Evolutionary conservation across 116 monocot species (phyloP).

Genomic region (Phalaenopsis hybrid): DNA sequence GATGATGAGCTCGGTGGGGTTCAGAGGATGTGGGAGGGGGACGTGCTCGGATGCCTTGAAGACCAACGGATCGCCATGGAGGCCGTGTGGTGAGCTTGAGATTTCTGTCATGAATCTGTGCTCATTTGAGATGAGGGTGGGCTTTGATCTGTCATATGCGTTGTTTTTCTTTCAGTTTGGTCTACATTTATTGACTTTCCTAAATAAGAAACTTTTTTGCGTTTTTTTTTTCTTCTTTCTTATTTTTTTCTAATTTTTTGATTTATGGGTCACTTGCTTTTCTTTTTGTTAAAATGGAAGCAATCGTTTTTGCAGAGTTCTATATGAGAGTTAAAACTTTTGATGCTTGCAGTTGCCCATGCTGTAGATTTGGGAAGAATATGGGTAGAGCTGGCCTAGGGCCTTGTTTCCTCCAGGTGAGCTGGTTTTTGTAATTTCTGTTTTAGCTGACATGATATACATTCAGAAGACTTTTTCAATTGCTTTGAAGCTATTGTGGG

Average conservation of each 20-base stretch:
- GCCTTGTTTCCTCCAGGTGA: conserved; percentile 68
- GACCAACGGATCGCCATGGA: conserved; percentile 62
- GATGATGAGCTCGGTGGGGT: conserved; percentile 36
- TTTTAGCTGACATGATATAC: background rate
- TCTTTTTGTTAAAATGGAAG: background rate
- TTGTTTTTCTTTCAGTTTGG: background rate
- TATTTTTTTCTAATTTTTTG: background rate
- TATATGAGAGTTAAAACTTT: background rate
- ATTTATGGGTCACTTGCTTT: background rate
- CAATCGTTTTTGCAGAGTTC: background rate
- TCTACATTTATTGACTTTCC: background rate
- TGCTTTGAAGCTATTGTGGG: background rate
- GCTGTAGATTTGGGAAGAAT: conserved; percentile 80
- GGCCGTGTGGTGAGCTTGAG: conserved; percentile 42
- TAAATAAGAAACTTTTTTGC: background rate
- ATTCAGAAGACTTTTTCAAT: background rate
- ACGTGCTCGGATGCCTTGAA: conserved; percentile 53
- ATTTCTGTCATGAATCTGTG: background rate
- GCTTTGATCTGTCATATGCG: background rate
- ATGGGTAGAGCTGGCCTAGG: conserved; percentile 74
- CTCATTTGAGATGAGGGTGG: background rate
- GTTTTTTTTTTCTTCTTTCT: background rate
- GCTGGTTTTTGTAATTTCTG: background rate
- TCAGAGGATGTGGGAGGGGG: conserved; percentile 91
- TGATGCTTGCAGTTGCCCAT: conserved; percentile 63